Evolutionary conservation across 2,329 filamentous ascomycete species (phyloP).

Genomic region (Hypoxylon sp.): DNA sequence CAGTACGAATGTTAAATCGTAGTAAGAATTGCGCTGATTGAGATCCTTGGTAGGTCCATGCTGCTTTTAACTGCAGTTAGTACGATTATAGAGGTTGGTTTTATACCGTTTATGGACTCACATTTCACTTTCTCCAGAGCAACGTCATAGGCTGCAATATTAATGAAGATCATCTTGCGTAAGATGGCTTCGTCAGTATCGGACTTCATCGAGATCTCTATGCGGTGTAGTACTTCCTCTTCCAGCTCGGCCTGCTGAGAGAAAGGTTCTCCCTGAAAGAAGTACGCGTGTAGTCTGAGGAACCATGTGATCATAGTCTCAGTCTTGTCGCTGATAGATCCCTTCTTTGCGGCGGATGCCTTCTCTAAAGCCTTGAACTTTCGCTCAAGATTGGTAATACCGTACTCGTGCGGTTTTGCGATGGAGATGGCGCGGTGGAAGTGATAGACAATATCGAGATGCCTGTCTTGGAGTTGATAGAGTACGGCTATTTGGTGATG

Average conservation of each 20-base stretch:
- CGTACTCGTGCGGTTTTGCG: constrained; percentile 79
- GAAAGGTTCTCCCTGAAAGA: constrained; percentile 82
- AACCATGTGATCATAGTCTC: constrained; percentile 84
- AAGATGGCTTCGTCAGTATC: constrained; percentile 73
- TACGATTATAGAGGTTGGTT: constrained; percentile 7
- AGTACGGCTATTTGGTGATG: constrained; percentile 94
- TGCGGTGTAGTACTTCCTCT: constrained; percentile 82
- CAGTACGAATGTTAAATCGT: constrained; percentile 81
- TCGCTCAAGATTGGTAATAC: constrained; percentile 79
- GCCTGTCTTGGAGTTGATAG: constrained; percentile 79
- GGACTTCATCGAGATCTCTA: constrained; percentile 79
- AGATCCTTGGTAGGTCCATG: constrained; percentile 60
- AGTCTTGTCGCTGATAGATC: constrained; percentile 63
- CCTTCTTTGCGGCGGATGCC: constrained; percentile 51
- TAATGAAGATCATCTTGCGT: constrained; percentile 85
- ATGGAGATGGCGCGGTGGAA: constrained; percentile 86
- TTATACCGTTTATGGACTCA: constrained; percentile 53
- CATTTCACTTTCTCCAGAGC: constrained; percentile 72
- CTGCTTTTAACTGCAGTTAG: constrained; percentile 53
- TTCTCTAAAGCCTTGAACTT: constrained; percentile 74
- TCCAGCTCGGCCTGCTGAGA: constrained; percentile 84
- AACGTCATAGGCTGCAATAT: constrained; percentile 85
- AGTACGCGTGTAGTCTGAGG: constrained; percentile 85
- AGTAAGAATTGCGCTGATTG: constrained; percentile 74
- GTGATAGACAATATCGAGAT: constrained; percentile 88